Base-by-base conservation (phyloP, 2,329 filamentous ascomycete species). In the Exophiala aquamarina region DNA sequence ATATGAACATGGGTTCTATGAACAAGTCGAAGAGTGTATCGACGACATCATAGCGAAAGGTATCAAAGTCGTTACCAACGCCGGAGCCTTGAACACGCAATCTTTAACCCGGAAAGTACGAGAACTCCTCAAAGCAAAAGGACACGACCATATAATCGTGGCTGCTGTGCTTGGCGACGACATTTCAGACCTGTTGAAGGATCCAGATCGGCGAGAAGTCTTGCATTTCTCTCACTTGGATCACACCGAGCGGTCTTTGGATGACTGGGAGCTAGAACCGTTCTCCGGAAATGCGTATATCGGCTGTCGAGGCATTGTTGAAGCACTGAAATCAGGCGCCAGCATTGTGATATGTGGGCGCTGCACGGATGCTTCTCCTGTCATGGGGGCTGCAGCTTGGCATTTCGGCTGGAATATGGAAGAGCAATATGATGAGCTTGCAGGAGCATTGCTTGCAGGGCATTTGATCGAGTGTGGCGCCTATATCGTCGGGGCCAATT, bases 31-130 rank as follows among this genome's bases (percentile, higher is more conserved):
- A 7, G 8, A 34, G 11, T 26, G 11, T 11, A 6, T 6, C 23
- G 23, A 6, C 23, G 11, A 26, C 6, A 26, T 11, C 11, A 26
- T 26, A 26, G 6, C 23, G 41, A 72, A 77, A 49, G 58, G 66
- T 0, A 80, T 81, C 62, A 78, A 77, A 51, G 65, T 81, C 7
- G 66, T 79, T 19, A 65, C 79, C 44, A 80, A 82, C 54, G 78
- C 78, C 2, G 78, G 79, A 1, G 76, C 72, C 3, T 67, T 76
- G n/a, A 76, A 81, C 48, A 78, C 79, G 0, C 66, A 68, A 46
- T 75, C 71, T 0, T 57, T 82, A 10, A 74, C 77, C 2, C 55
- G 71, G 39, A 70, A 71, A 44, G 28, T 31, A 9, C 9, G 9
- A n/a, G 9, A 9, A 9, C 28, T 31, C n/a, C 9, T 31, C 9